Conservation (phyloP, 306 rosid species). For the Dalbergia oliveri region DNA sequence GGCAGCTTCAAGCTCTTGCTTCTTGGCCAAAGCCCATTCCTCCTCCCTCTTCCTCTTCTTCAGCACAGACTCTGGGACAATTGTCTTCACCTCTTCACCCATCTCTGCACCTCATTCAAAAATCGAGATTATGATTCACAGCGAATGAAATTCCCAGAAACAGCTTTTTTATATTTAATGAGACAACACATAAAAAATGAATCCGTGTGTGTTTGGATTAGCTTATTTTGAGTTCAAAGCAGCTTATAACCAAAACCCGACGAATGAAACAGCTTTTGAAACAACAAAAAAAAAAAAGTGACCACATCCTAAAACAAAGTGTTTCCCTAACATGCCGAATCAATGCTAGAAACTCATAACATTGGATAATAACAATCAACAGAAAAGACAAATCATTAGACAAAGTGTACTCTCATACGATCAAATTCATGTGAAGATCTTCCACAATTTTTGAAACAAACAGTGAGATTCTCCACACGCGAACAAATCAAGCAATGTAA, state of each 20-base stretch:
- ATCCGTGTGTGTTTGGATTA: too few species aligned
- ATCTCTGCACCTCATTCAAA: conserved; percentile 44
- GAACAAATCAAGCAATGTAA: neutral
- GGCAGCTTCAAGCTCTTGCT: conserved; percentile 58
- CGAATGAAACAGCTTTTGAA: too few species aligned
- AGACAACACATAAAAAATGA: too few species aligned
- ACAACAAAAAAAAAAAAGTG: too few species aligned
- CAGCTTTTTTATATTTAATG: too few species aligned
- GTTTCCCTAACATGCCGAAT: too few species aligned
- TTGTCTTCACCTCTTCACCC: conserved; percentile 70
- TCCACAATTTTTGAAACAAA: neutral
- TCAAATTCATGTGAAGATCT: neutral
- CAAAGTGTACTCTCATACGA: neutral
- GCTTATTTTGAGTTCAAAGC: too few species aligned
- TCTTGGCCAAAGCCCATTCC: conserved; percentile 81
- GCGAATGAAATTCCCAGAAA: too few species aligned
- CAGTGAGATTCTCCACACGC: neutral
- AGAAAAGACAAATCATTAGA: neutral
- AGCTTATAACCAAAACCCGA: too few species aligned
- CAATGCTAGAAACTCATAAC: neutral
- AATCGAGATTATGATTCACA: too few species aligned
- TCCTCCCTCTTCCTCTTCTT: conserved; percentile 86
- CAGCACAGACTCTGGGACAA: conserved; percentile 78
- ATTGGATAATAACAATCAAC: neutral
- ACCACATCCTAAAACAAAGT: too few species aligned